phyloP scores from a whole-genome alignment of 2,329 filamentous ascomycete species.

The Phyllosticta citrichinensis region DNA sequence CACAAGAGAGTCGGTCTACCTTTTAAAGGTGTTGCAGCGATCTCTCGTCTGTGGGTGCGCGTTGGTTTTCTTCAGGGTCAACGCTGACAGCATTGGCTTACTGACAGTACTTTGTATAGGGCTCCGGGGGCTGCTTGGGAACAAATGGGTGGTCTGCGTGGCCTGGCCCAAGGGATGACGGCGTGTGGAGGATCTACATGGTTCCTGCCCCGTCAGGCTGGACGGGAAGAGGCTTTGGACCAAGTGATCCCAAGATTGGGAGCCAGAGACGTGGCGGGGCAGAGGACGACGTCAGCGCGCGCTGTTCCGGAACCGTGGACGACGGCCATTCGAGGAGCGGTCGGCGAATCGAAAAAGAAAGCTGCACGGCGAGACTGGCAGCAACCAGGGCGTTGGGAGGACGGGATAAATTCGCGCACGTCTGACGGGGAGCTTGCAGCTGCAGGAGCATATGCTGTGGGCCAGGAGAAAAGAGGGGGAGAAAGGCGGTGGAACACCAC shows the following conservation, averaged over 20 bases:
- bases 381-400: background rate
- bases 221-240: background rate
- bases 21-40: background rate
- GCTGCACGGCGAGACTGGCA: background rate
- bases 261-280: background rate
- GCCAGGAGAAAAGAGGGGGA: background rate
- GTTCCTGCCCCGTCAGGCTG: background rate
- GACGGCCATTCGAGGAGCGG: constrained; percentile 2
- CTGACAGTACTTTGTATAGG: background rate
- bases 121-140: background rate
- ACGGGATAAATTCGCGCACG: background rate
- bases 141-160: background rate
- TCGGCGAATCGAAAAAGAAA: background rate
- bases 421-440: background rate
- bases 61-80: background rate
- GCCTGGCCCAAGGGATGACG: background rate
- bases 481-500: background rate
- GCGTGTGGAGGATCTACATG: background rate
- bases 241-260: background rate
- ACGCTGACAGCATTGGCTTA: background rate
- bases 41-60: background rate
- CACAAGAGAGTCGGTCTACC: background rate
- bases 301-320: constrained; percentile 1
- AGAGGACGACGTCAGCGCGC: constrained; percentile 7
- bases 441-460: background rate